phyloP scores from a whole-genome alignment of 371 early-diverging fungal species.

The Saksenaea oblongispora region DNA sequence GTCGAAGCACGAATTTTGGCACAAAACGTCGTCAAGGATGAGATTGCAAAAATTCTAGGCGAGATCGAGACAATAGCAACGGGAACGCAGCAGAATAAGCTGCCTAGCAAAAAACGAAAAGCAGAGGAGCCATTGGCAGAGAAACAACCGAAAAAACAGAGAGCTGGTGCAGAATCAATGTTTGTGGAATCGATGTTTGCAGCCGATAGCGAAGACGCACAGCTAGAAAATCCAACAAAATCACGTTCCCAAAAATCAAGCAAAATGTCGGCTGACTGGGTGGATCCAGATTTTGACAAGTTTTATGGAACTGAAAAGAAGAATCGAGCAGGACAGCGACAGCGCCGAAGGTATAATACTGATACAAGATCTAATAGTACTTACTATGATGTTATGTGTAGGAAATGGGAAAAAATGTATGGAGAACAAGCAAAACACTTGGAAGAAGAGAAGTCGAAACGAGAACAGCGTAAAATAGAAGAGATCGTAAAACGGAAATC shows the following conservation, averaged over 20 bases:
- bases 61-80: constrained; percentile 23
- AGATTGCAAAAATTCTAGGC: constrained; percentile 15
- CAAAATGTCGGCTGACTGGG: constrained; percentile 14
- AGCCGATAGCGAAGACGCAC: constrained; percentile 13
- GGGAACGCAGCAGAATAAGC: constrained; percentile 25
- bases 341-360: constrained; percentile 41
- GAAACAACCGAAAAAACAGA: not conserved
- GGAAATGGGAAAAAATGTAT: constrained; percentile 44
- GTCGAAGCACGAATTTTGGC: constrained; percentile 35
- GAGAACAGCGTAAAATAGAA: constrained; percentile 21
- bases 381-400: not conserved
- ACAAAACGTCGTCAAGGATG: constrained; percentile 24
- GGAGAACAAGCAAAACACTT: constrained; percentile 47
- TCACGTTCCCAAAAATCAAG: constrained; percentile 2
- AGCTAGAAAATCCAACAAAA: constrained; percentile 15
- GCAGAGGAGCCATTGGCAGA: constrained; percentile 6
- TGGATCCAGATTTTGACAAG: constrained; percentile 38
- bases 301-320: constrained; percentile 42
- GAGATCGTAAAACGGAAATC: not conserved
- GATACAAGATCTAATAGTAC: not conserved
- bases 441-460: not conserved
- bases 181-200: constrained; percentile 35
- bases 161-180: constrained; percentile 20
- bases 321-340: constrained; percentile 45
- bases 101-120: constrained; percentile 13